Evolutionary conservation across 768 basidiomycete genomes (phyloP), one percentile per base, ranked within the genome.

Genomic region (Saitozyma podzolica): DNA sequence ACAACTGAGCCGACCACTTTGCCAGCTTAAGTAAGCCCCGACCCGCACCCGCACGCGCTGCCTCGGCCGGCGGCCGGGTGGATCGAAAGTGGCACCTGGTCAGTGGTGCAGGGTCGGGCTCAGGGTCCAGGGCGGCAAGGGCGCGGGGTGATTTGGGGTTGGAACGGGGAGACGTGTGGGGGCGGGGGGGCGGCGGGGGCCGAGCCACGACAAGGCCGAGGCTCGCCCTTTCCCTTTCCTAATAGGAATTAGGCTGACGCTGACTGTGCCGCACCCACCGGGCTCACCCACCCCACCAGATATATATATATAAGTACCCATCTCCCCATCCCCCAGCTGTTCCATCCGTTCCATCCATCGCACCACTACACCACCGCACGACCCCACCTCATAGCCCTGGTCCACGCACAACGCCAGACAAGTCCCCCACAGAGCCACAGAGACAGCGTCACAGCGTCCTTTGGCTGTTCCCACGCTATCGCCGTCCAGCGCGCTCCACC

Each of bases 391-490:
- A 37, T n/a, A n/a, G n/a, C n/a, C n/a, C n/a, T n/a, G n/a, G n/a
- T n/a, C n/a, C n/a, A n/a, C 10, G 43, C 41, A 58, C 16, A 49
- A 47, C 13, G 17, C 19, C 11, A 8, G 13, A 29, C 16, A 51
- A 51, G 16, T 29, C 29, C 29, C 29, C 29, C 29, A 29, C 29
- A 29, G 29, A 29, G 5, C 2, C 29, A 29, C 29, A 29, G 29
- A 29, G 20, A 16, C 40, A 56, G 41, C 2, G 67, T 70, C 65
- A 50, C 68, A 20, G 29, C 29, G 29, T 29, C 29, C 29, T 29
- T 29, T 29, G 29, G 29, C 29, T 2, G 59, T 65, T 29, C 68
- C 68, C 16, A 70, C 67, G 42, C 68, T 42, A 70, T 70, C 65
- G n/a, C 16, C 29, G 5, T 40, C 53, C 43, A 20, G 16, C 47